Percentiles rank a stretch among this genome's conserved stretches.
These are phyloP conservation scores for Volvox africanus DNA, from an alignment of 139 green algal species.

Conservation along the genomic window DNA sequence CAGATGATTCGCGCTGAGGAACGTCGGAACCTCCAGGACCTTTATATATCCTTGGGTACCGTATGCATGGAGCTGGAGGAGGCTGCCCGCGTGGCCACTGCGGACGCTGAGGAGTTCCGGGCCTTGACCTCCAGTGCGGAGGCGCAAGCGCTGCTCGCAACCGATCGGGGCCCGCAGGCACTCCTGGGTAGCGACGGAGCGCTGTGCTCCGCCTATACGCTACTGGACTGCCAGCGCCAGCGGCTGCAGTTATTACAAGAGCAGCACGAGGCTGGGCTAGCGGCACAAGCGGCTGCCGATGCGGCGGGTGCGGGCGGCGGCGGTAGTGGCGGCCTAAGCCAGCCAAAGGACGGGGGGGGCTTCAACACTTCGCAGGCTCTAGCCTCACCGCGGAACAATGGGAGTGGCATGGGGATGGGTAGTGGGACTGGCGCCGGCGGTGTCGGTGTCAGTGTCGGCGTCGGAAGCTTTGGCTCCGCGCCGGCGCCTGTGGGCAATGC, in stretches of 20 bases:
- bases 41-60: background rate
- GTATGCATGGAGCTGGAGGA: background rate
- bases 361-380: background rate
- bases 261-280: background rate
- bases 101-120: background rate
- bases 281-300: background rate
- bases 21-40: conserved; percentile 14
- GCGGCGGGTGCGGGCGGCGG: background rate
- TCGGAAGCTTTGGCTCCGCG: background rate
- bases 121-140: background rate
- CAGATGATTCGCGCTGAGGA: conserved; percentile 24
- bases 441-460: too few species aligned
- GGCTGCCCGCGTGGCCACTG: background rate
- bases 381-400: background rate
- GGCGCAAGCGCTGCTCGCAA: conserved; percentile 12
- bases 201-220: background rate
- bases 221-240: conserved; percentile 34
- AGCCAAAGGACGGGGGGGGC: background rate
- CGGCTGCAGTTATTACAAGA: background rate
- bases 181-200: conserved; percentile 10
- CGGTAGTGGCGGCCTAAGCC: background rate
- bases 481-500: background rate
- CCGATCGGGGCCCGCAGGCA: background rate
- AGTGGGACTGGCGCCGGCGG: background rate
- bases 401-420: background rate